These are phyloP conservation scores for Xylaria sp. DNA, from an alignment of 2,329 filamentous ascomycete species.

Conservation along the genomic window DNA sequence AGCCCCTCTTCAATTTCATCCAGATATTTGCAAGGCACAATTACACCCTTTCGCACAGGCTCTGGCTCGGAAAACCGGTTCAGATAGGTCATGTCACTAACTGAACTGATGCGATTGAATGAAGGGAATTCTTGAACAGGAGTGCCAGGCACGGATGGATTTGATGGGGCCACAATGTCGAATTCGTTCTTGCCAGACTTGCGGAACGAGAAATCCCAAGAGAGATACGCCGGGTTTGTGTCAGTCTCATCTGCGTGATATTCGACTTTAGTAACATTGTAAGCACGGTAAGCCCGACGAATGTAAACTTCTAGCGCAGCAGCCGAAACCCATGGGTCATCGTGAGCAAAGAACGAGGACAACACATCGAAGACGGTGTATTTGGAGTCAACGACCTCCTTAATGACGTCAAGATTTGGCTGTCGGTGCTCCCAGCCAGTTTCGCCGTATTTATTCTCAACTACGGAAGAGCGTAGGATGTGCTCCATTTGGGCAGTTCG, in stretches of 20 bases:
- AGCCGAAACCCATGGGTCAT: constrained; percentile 92
- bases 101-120: constrained; percentile 89
- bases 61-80: constrained; percentile 77
- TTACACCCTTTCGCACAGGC: constrained; percentile 88
- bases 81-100: constrained; percentile 96
- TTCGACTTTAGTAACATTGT: constrained; percentile 87
- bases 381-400: constrained; percentile 98
- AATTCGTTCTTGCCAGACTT: constrained; percentile 94
- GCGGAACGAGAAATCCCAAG: constrained; percentile 95
- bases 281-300: constrained; percentile 95
- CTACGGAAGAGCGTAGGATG: constrained; percentile 92
- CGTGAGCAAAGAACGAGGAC: constrained; percentile 92
- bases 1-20: constrained; percentile 93
- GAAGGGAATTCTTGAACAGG: constrained; percentile 66
- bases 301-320: constrained; percentile 97
- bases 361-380: constrained; percentile 98
- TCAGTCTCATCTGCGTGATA: constrained; percentile 83
- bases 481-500: constrained; percentile 97
- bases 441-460: constrained; percentile 97
- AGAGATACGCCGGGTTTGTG: constrained; percentile 74
- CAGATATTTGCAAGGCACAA: constrained; percentile 90
- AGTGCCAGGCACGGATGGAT: constrained; percentile 85
- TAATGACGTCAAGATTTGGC: constrained; percentile 88
- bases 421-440: constrained; percentile 96
- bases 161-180: constrained; percentile 79